Evolutionary conservation across 2,329 filamentous ascomycete species (phyloP).

Genomic region (Colletotrichum falcatum): DNA sequence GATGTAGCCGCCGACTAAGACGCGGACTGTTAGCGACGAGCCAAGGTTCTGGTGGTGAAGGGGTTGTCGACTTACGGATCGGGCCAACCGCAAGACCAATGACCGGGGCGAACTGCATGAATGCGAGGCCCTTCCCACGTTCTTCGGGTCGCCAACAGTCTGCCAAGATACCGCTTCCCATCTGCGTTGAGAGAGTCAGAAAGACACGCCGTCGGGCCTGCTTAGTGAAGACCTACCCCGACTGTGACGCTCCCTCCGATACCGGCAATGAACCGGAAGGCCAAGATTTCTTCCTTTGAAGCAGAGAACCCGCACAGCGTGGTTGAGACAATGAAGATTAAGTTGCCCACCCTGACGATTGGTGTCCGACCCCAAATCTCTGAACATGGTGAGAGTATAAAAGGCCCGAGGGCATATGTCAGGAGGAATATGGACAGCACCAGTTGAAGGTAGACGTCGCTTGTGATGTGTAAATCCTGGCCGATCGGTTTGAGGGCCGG

Average conservation of each 20-base stretch:
- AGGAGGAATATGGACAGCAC: constrained; percentile 61
- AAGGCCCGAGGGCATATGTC: constrained; percentile 57
- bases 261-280: constrained; percentile 59
- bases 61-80: constrained; percentile 50
- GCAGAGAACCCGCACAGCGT: constrained; percentile 58
- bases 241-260: constrained; percentile 67
- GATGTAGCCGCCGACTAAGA: constrained; percentile 54
- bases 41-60: not conserved
- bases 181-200: constrained; percentile 57
- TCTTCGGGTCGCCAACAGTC: constrained; percentile 61
- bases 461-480: constrained; percentile 55
- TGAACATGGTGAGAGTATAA: constrained; percentile 56
- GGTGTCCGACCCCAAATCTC: constrained; percentile 54
- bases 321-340: constrained; percentile 51
- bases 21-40: not conserved
- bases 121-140: constrained; percentile 54
- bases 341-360: constrained; percentile 53
- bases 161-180: constrained; percentile 60
- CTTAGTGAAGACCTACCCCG: constrained; percentile 52
- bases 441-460: constrained; percentile 56
- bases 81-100: constrained; percentile 59
- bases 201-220: constrained; percentile 38
- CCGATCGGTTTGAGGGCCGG: constrained; percentile 51
- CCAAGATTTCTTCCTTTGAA: constrained; percentile 55
- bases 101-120: constrained; percentile 55